Conservation (phyloP, 2,329 filamentous ascomycete genomes). For the Colletotrichum orbiculare region DNA sequence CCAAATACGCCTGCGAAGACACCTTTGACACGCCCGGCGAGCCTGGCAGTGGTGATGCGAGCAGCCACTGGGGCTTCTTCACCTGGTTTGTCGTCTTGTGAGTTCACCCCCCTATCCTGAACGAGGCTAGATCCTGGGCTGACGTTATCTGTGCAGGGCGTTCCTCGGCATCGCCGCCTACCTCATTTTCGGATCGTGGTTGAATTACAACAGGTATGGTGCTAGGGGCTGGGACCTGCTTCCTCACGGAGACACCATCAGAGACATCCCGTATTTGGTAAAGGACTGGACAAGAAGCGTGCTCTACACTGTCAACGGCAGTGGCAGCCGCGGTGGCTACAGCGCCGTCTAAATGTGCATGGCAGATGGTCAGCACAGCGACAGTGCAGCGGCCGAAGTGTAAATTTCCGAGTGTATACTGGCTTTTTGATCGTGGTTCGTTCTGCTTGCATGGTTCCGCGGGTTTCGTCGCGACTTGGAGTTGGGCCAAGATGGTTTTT, state of each 20-base stretch:
- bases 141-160: constrained; percentile 62
- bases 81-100: constrained; percentile 97
- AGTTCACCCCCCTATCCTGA: constrained; percentile 51
- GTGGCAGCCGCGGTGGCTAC: constrained; percentile 89
- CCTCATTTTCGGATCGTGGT: constrained; percentile 97
- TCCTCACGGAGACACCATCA: constrained; percentile 90
- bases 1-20: constrained; percentile 85
- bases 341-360: constrained; percentile 78
- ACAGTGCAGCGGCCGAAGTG: background rate
- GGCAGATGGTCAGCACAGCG: too few relatives aligned
- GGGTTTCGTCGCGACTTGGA: constrained; percentile 13
- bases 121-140: constrained; percentile 32
- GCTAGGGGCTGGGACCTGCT: constrained; percentile 95
- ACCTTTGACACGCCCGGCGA: constrained; percentile 50
- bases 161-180: constrained; percentile 90
- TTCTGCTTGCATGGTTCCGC: constrained; percentile 25
- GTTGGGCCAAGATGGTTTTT: constrained; percentile 21
- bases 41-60: constrained; percentile 54
- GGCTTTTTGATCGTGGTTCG: background rate
- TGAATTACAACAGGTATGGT: constrained; percentile 98
- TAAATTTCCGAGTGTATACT: constrained; percentile 31
- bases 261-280: constrained; percentile 90
- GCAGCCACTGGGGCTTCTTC: constrained; percentile 88
- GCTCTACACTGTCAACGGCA: constrained; percentile 84
- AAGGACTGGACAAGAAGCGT: constrained; percentile 88